Evolutionary conservation across 257 asterid genomes (phyloP), one percentile per base, ranked within the genome.

Genomic region (Nicotiana knightiana): DNA sequence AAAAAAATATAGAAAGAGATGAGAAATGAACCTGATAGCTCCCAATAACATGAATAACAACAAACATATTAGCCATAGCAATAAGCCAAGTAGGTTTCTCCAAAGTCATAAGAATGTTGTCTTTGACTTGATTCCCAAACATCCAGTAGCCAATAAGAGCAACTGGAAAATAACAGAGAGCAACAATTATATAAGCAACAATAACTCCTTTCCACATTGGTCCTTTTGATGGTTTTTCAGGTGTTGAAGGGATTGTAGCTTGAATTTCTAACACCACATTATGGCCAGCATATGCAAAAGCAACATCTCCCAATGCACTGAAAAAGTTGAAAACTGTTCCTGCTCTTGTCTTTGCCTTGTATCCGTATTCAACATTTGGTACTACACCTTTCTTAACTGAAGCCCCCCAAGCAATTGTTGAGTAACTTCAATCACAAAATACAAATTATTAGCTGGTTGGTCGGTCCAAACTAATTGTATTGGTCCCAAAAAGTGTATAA

Each of bases 391-490:
- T 80, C 6, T 64, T 53, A 1, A 64, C 18, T 62, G 77, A 21
- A 21, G 83, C 83, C 28, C 83, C 83, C 83, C 83, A 80, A 37
- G 83, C 83, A 16, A 80, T 80, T 12, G 83, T 80, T 13, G 83
- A 80, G 77, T 80, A 64, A 51, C 83, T 80, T 16, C 11, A 39
- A 57, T 63, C 58, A 39, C 10, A 39, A 39, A 39, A 39, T 39
- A 39, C 8, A 39, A 39, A 39, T 21, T 21, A 21, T 21, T 21
- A 21, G 24, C 24, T 21, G 24, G 10, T 2, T 3, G 10, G 0
- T 39, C 10, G 10, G 2, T 2, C 0, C 10, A 7, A 39, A 6
- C 3, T 39, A 39, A 7, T 6, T 39, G 1, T 39, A 39, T 39
- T 39, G 2, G 9, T 1, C 46, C 46, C 0, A 39, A 39, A 39